A percentile compares a stretch with the other conserved stretches of the same genome.
Conservation (phyloP, 495 filamentous ascomycete genomes). For the Lophiotrema nucula region DNA sequence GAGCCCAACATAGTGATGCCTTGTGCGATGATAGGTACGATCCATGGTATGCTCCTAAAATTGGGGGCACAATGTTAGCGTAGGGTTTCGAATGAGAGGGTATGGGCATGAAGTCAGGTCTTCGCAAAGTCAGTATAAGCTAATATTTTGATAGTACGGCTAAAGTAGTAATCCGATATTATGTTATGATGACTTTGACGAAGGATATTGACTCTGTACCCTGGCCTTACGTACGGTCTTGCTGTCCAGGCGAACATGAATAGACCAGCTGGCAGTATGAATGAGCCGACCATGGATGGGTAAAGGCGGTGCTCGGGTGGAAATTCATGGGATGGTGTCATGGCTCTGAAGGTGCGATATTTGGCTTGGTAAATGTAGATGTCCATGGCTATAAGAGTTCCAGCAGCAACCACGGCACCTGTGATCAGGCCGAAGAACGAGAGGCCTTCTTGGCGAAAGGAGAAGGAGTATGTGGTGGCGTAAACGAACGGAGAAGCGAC, state of each 20-base stretch:
- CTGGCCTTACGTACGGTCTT: not conserved
- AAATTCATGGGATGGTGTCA: constrained; percentile 11
- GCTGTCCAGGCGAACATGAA: not conserved
- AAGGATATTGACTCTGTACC: no score
- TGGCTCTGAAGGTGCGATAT: not conserved
- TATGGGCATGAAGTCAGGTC: no score
- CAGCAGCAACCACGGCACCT: constrained; percentile 17
- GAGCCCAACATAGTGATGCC: no score
- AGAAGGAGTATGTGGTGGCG: constrained; percentile 30
- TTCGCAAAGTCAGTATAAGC: no score
- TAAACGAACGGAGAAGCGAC: constrained; percentile 34
- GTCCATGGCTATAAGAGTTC: not conserved
- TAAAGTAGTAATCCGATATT: no score
- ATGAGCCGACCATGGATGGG: constrained; percentile 28
- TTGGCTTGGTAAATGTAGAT: not conserved
- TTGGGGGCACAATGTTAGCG: no score
- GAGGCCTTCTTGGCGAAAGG: constrained; percentile 25
- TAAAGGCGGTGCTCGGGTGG: constrained; percentile 34
- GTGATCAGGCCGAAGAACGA: constrained; percentile 35
- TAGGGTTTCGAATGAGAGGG: no score
- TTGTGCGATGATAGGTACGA: no score
- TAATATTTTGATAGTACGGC: no score
- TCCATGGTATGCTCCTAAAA: no score
- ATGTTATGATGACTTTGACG: no score
- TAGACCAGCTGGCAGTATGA: constrained; percentile 27